Conservation (phyloP, 371 early-diverging fungal species). For the Nosema muscidifuracis region DNA sequence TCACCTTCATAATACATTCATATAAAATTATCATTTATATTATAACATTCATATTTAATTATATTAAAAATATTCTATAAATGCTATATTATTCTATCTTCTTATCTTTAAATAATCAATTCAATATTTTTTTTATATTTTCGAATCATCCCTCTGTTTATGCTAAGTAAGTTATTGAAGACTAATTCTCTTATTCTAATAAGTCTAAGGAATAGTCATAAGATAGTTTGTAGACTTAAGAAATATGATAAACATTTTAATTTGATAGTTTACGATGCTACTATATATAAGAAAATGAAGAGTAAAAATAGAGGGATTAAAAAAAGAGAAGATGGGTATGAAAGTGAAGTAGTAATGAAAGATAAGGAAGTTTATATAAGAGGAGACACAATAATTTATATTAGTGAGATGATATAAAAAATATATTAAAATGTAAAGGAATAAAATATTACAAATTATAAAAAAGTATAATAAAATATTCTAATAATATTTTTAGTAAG, state of each 20-base stretch:
- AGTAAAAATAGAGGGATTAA: conserved; percentile 38
- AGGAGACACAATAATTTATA: neutral
- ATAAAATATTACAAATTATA: too few species aligned
- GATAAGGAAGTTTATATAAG: conserved; percentile 2
- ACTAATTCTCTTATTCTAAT: conserved; percentile 9
- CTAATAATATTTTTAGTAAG: too few species aligned
- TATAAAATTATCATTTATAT: too few species aligned
- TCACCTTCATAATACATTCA: too few species aligned
- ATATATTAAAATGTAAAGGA: too few species aligned
- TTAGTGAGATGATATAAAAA: neutral
- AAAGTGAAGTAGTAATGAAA: conserved; percentile 6
- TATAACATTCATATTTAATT: too few species aligned
- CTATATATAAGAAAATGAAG: conserved; percentile 16
- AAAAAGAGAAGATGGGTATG: conserved; percentile 26
- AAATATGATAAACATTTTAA: conserved; percentile 54
- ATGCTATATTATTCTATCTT: too few species aligned
- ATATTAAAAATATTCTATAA: too few species aligned
- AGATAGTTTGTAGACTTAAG: conserved; percentile 19
- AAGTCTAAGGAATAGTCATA: conserved; percentile 28
- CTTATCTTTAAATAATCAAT: too few species aligned
- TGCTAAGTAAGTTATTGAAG: neutral
- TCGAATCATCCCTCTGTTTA: too few species aligned
- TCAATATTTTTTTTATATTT: too few species aligned
- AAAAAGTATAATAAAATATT: too few species aligned
- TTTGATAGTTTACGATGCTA: conserved; percentile 39